These are phyloP conservation scores for Begonia fuchsioides DNA, from an alignment of 306 rosid species.

Conservation along the genomic window DNA sequence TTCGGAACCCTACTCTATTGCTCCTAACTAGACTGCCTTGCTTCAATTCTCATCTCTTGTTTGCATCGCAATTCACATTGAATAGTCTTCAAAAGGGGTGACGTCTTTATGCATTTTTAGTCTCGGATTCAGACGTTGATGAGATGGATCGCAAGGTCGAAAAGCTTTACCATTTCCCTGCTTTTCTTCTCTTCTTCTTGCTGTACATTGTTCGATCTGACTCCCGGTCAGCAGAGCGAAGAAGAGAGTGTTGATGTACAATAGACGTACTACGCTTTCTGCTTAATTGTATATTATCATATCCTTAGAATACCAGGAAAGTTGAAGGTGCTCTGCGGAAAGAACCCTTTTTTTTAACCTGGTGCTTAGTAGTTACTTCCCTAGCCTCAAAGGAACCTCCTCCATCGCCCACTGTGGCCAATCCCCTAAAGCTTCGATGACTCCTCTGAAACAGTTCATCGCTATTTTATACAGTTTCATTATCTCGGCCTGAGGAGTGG, in stretches of 20 bases:
- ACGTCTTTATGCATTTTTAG: constrained; percentile 7
- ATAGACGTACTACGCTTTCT: background rate
- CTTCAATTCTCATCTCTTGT: constrained; percentile 1
- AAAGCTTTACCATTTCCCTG: background rate
- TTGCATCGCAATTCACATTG: constrained; percentile 6
- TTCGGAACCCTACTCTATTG: no score
- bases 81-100: constrained; percentile 1
- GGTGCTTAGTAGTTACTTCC: constrained; percentile 48
- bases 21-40: no score
- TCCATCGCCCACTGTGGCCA: constrained; percentile 19
- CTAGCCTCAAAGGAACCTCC: constrained; percentile 22
- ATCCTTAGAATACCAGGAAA: constrained; percentile 44
- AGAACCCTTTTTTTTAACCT: constrained; percentile 12
- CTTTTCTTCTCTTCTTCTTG: background rate
- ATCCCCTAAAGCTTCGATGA: constrained; percentile 18
- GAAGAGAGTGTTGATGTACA: constrained; percentile 3
- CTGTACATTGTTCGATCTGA: constrained; percentile 21
- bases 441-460: constrained; percentile 67
- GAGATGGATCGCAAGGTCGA: background rate
- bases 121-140: no score
- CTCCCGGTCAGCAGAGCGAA: constrained; percentile 25
- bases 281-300: constrained; percentile 16
- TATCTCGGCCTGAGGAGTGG: constrained; percentile 13
- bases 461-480: constrained; percentile 38
- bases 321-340: constrained; percentile 16